Percentiles rank a stretch among this genome's conserved stretches.
phyloP scores from a whole-genome alignment of 1,284 basidiomycete genomes.

The Cystobasidiaceae sp. region DNA sequence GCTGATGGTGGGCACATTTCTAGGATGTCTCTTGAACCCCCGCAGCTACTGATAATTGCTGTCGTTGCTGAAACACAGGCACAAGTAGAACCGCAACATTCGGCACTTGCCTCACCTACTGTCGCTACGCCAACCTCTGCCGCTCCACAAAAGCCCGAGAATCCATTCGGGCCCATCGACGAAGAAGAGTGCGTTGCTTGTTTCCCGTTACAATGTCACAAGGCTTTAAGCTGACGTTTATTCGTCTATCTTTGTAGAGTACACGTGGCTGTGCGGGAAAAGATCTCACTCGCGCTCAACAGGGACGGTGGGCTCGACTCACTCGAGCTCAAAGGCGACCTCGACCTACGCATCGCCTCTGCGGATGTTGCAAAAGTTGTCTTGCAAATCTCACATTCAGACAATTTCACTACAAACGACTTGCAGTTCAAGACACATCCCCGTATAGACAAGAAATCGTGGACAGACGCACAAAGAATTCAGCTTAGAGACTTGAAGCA shows the following conservation, averaged over 20 bases:
- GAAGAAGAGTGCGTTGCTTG: conserved; percentile 62
- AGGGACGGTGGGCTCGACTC: conserved; percentile 86
- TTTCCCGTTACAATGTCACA: too few relatives aligned
- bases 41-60: conserved; percentile 9
- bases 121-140: conserved; percentile 46
- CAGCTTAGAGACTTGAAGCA: conserved; percentile 76
- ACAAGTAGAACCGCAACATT: conserved; percentile 32
- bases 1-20: conserved; percentile 41
- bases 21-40: conserved; percentile 55
- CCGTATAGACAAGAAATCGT: conserved; percentile 79
- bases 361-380: conserved; percentile 68
- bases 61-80: conserved; percentile 14
- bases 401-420: conserved; percentile 61
- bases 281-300: conserved; percentile 69
- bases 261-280: conserved; percentile 79
- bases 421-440: conserved; percentile 97
- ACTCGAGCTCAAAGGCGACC: conserved; percentile 87
- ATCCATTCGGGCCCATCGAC: conserved; percentile 60
- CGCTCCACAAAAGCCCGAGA: conserved; percentile 36
- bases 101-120: conserved; percentile 47
- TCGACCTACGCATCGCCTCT: conserved; percentile 82
- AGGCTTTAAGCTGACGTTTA: not conserved
- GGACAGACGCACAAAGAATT: conserved; percentile 62
- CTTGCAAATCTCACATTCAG: conserved; percentile 61
- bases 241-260: conserved; percentile 55